phyloP scores from a whole-genome alignment of 768 basidiomycete species.

The Russula dissimulans region DNA sequence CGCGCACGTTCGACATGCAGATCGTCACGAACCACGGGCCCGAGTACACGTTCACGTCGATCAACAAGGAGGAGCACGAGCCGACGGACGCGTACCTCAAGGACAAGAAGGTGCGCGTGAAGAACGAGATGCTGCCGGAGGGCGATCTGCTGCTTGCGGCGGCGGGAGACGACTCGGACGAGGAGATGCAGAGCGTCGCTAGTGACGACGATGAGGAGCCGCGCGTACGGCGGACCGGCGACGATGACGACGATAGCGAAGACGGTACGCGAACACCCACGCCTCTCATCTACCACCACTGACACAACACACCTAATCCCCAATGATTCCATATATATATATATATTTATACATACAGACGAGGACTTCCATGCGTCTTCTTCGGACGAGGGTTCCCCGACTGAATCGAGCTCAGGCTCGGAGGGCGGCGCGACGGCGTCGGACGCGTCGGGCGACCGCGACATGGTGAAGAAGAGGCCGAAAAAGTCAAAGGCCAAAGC shows the following conservation, averaged over 20 bases:
- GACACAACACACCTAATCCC: not conserved
- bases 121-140: constrained; percentile 93
- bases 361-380: constrained; percentile 87
- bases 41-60: constrained; percentile 83
- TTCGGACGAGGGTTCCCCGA: constrained; percentile 85
- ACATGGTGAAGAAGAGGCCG: constrained; percentile 38
- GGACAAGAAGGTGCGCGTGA: constrained; percentile 86
- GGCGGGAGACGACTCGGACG: constrained; percentile 63
- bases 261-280: constrained; percentile 38
- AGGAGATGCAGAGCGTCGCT: constrained; percentile 75
- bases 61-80: constrained; percentile 94
- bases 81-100: constrained; percentile 76
- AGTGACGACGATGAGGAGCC: constrained; percentile 59
- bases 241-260: constrained; percentile 65
- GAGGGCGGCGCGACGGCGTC: constrained; percentile 68
- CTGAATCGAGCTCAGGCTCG: constrained; percentile 54
- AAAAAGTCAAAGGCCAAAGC: constrained; percentile 24
- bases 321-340: no score
- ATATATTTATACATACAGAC: constrained; percentile 45
- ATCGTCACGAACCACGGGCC: constrained; percentile 78
- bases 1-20: constrained; percentile 89
- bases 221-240: constrained; percentile 35
- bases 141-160: constrained; percentile 65
- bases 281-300: constrained; percentile 9
- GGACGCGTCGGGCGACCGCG: constrained; percentile 74